Percentiles rank a stretch among this genome's conserved stretches.
Conservation (phyloP, 495 filamentous ascomycete species). For the Xeromyces bisporus region DNA sequence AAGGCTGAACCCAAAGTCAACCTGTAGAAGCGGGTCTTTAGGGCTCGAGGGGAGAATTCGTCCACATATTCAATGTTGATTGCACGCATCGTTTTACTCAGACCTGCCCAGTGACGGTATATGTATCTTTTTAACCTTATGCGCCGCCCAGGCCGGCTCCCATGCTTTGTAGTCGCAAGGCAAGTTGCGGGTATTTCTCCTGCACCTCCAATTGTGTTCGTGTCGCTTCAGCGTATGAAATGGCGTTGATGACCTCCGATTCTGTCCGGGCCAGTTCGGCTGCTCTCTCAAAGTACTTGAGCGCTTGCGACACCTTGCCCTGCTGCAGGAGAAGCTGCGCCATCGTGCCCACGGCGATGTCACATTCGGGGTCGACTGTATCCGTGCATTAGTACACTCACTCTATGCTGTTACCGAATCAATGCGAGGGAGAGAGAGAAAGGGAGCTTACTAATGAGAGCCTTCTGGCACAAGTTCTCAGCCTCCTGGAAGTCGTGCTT, state of each 20-base stretch:
- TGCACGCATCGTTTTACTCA: too few relatives aligned
- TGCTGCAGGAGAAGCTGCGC: constrained; percentile 96
- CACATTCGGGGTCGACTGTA: constrained; percentile 94
- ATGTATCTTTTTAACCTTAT: neutral
- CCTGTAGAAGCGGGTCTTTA: too few relatives aligned
- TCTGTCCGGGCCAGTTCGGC: constrained; percentile 92
- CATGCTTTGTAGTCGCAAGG: constrained; percentile 65
- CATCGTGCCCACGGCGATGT: constrained; percentile 98
- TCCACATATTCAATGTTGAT: too few relatives aligned
- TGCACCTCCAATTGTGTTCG: constrained; percentile 94
- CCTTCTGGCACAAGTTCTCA: constrained; percentile 92
- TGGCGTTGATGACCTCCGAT: constrained; percentile 86
- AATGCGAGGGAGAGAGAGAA: neutral
- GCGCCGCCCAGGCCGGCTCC: constrained; percentile 29
- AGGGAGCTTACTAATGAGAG: constrained; percentile 68
- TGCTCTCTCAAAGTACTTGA: constrained; percentile 93
- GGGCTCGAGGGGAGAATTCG: too few relatives aligned
- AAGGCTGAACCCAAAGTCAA: too few relatives aligned
- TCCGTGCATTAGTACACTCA: constrained; percentile 6
- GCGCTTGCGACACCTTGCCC: constrained; percentile 86
- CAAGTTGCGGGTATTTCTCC: constrained; percentile 94
- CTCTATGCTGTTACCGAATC: neutral
- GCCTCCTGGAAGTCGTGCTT: constrained; percentile 91
- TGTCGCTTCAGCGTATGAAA: constrained; percentile 95
- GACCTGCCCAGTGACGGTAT: too few relatives aligned